Conservation (phyloP, 768 basidiomycete species). For the Collybia sp. region DNA sequence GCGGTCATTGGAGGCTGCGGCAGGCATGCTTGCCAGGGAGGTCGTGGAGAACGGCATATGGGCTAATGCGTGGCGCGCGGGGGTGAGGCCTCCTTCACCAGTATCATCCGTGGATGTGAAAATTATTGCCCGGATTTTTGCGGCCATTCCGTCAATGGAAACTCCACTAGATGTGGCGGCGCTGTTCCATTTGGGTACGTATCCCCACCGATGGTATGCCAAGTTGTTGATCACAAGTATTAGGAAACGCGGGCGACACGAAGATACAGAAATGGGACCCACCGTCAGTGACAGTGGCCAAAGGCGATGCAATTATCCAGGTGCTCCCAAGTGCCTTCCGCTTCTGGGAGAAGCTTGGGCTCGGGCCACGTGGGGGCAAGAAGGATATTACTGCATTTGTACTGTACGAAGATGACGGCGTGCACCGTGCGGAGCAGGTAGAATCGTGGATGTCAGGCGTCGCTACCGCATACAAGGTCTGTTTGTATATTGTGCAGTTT, state of each 20-base stretch:
- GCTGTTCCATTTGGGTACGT: conserved; percentile 38
- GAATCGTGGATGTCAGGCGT: conserved; percentile 57
- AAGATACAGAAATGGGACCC: conserved; percentile 14
- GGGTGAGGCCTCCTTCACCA: conserved; percentile 20
- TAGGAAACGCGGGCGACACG: too few relatives aligned
- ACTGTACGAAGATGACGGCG: conserved; percentile 59
- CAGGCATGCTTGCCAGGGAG: conserved; percentile 58
- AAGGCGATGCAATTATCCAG: conserved; percentile 66
- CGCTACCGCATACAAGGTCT: conserved; percentile 52
- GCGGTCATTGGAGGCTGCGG: conserved; percentile 65
- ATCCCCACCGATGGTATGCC: neutral
- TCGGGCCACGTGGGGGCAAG: conserved; percentile 63
- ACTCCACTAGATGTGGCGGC: conserved; percentile 36
- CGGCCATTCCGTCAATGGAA: conserved; percentile 28
- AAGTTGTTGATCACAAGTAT: too few relatives aligned
- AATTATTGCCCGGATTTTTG: conserved; percentile 37
- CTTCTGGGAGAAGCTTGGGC: conserved; percentile 84
- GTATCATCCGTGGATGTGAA: conserved; percentile 60
- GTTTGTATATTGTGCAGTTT: conserved; percentile 14
- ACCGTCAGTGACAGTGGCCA: conserved; percentile 61
- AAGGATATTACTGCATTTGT: conserved; percentile 70
- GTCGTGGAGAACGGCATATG: conserved; percentile 71
- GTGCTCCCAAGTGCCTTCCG: conserved; percentile 64
- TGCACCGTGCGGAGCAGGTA: conserved; percentile 41
- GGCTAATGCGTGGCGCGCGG: conserved; percentile 59